Evolutionary conservation across 129 eudicot genomes (phyloP).

Genomic region (Tanacetum coccineum): DNA sequence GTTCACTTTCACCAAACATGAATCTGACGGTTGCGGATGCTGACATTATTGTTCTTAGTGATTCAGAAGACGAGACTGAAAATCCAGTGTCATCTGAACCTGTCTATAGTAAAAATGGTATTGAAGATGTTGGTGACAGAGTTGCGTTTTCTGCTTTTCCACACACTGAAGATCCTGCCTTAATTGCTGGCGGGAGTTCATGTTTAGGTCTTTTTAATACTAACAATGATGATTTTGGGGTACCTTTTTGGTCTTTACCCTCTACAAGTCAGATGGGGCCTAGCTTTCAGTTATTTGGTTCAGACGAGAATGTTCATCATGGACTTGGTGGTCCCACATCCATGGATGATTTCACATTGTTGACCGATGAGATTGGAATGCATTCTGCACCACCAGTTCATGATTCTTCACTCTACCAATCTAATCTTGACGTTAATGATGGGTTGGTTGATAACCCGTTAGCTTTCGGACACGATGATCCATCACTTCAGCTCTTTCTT

Average conservation of each 20-base stretch:
- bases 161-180: constrained; percentile 45
- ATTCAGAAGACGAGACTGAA: constrained; percentile 83
- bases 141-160: constrained; percentile 9
- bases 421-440: constrained; percentile 45
- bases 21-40: constrained; percentile 44
- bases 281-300: constrained; percentile 66
- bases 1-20: constrained; percentile 55
- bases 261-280: constrained; percentile 58
- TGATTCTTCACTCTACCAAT: constrained; percentile 42
- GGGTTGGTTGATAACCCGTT: constrained; percentile 75
- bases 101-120: not conserved
- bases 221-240: constrained; percentile 64
- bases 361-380: constrained; percentile 51
- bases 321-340: constrained; percentile 37
- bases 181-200: constrained; percentile 41
- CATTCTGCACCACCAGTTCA: constrained; percentile 49
- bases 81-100: constrained; percentile 6
- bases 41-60: constrained; percentile 70
- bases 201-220: constrained; percentile 52
- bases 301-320: constrained; percentile 50
- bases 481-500: constrained; percentile 85
- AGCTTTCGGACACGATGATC: constrained; percentile 75
- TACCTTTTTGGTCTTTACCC: constrained; percentile 62
- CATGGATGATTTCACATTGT: constrained; percentile 46
- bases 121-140: constrained; percentile 5